Base-by-base conservation (phyloP, 2,329 filamentous ascomycete genomes). In the Fusarium globosum region DNA sequence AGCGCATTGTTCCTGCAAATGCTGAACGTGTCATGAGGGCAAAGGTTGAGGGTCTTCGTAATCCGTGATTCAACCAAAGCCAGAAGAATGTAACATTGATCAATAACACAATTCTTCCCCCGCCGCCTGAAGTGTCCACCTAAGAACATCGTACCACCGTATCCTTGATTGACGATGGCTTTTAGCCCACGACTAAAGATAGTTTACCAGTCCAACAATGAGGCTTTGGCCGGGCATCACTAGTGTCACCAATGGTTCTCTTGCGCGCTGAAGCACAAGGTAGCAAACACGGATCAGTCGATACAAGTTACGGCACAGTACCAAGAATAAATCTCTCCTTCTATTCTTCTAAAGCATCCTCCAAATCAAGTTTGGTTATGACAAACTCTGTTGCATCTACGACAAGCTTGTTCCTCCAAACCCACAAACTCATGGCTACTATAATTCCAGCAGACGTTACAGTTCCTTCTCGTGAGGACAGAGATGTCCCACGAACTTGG, bases 1-100 rank as follows among this genome's bases (percentile, higher is more conserved):
- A 89, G 77, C 82, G 86, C 35, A 89, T 90, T 66, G 86, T 89
- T 59, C 88, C 89, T 4, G 80, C 80, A 30, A 85, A 80, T 35
- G 88, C 88, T 0, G 86, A 89, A 79, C 80, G 74, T 20, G 80
- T 86, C 4, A 83, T 90, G 82, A 80, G 80, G 57, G 69, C 72
- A 33, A 80, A 77, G 65, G 76, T 83, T 13, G 77, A 78, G 26
- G 43, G 49, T 39, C 68, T 78, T 12, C 65, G 74, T 61, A 53
- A 58, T 41, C 48, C 23, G 53, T 78, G 68, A 75, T 66, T 58
- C 48, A 59, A 30, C 39, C 56, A 56, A 21, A n/a, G 7, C 39
- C 53, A 42, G 21, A 33, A 20, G 51, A 45, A 61, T 56, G 61
- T 64, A 61, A 67, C 61, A 61, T 33, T 60, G 21, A 38, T 57